phyloP scores from a whole-genome alignment of 140 eudicot species.

The Flaveria floridana region DNA sequence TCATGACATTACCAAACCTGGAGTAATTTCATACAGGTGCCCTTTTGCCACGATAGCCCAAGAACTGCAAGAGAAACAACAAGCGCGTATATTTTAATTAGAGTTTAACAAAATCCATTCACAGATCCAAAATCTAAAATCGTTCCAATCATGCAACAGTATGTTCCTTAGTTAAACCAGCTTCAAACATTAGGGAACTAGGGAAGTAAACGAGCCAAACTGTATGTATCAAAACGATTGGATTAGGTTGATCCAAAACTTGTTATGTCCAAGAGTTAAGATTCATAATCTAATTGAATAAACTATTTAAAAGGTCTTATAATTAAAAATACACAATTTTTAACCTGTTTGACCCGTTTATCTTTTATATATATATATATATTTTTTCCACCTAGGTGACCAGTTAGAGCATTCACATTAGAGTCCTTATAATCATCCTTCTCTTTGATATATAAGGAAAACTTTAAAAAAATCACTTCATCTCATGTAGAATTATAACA shows the following conservation, averaged over 20 bases:
- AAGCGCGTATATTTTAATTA: neutral
- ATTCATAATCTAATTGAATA: neutral
- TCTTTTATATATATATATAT: neutral
- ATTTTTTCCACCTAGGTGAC: neutral
- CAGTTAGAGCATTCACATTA: no score
- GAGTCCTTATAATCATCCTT: no score
- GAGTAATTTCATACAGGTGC: slow-evolving; percentile 37
- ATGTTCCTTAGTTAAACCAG: neutral
- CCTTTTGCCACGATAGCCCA: slow-evolving; percentile 45
- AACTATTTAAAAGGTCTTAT: neutral
- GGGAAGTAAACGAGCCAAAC: neutral
- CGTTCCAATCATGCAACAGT: neutral
- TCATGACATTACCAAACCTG: neutral
- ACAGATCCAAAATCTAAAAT: neutral
- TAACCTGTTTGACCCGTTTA: neutral
- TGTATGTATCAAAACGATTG: neutral
- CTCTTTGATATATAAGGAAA: no score
- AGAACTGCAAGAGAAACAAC: slow-evolving; percentile 32
- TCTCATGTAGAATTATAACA: neutral
- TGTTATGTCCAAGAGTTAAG: neutral
- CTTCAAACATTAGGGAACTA: neutral
- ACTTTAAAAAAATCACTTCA: no score
- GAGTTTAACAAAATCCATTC: neutral
- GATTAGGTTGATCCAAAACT: neutral
- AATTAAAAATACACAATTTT: neutral